These are phyloP conservation scores for Cutaneotrichosporon curvatum DNA, from an alignment of 1,284 basidiomycete species.

Conservation along the genomic window DNA sequence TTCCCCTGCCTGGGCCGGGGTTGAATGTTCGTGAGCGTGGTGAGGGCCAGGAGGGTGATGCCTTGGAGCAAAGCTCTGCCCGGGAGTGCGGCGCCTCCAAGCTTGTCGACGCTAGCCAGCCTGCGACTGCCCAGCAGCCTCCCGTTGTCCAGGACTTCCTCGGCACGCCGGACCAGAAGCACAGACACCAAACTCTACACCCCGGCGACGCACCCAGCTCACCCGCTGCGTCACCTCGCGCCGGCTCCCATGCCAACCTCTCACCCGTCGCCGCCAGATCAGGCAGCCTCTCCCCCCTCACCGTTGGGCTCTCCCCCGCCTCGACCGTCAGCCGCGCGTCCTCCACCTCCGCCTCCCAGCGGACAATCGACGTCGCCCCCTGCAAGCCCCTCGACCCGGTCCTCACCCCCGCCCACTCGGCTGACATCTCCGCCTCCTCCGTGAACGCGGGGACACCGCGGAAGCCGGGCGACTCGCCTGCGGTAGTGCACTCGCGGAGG, in stretches of 20 bases:
- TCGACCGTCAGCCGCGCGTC: conserved; percentile 1
- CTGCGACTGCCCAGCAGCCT: too few relatives aligned
- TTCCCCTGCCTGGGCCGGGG: conserved; percentile 11
- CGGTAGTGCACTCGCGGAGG: conserved; percentile 11
- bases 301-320: conserved; percentile 2
- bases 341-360: conserved; percentile 8
- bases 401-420: conserved; percentile 11
- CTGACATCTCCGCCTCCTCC: conserved; percentile 2
- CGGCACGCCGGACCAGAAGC: too few relatives aligned
- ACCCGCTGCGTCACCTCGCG: too few relatives aligned
- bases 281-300: background rate
- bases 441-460: background rate
- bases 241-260: too few relatives aligned
- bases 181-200: too few relatives aligned
- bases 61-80: background rate
- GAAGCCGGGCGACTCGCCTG: conserved; percentile 7
- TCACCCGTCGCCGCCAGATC: too few relatives aligned
- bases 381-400: conserved; percentile 13
- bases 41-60: too few relatives aligned
- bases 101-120: too few relatives aligned
- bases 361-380: conserved; percentile 1
- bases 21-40: background rate
- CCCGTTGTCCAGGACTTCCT: too few relatives aligned
- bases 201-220: too few relatives aligned
- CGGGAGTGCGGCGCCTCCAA: too few relatives aligned